Base-by-base conservation (phyloP, 1,284 basidiomycete species). In the Mycena sp. region DNA sequence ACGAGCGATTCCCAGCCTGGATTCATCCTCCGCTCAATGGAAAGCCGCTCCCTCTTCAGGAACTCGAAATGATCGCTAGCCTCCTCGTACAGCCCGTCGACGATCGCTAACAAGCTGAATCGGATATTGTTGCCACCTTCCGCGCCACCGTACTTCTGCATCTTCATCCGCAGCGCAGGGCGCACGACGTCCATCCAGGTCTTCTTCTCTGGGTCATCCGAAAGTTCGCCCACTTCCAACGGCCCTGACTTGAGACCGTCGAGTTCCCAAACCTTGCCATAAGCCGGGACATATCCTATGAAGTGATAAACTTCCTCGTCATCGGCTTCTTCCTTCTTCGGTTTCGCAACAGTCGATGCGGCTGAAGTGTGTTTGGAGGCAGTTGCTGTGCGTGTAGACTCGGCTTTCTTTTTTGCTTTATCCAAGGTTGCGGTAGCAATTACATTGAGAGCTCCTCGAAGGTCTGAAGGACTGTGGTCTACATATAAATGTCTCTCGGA, bases 261-360 rank as follows among this genome's bases (percentile, higher is more conserved):
- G 52, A 89, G 81, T 71, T 89, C 87, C 86, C 86, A 89, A 11
- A 88, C 86, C 67, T 87, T 86, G 4, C 85, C 86, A 64, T 81
- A 76, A 0, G 82, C 82, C 6, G 87, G 86, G 26, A 88, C 84
- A 67, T 88, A 89, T 12, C 85, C 86, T 61, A 88, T 87, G 76
- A 87, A 89, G 70, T 89, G 87, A 73, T 83, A 89, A 0, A 78
- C 77, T 52, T 87, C 85, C 59, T 84, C 77, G 30, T 75, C 72
- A 25, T 77, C 73, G 6, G 70, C 67, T 28, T 67, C 68, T 28
- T 72, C 70, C 54, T 61, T 50, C 21, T 61, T 55, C 19, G 46
- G 14, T 17, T 61, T 61, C 40, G 32, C 32, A 17, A 45, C 16
- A 11, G 52, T 28, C 6, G 51, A 26, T n/a, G n/a, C n/a, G n/a